These are phyloP conservation scores for Balakata baccata DNA, from an alignment of 345 rosid genomes.

Conservation along the genomic window DNA sequence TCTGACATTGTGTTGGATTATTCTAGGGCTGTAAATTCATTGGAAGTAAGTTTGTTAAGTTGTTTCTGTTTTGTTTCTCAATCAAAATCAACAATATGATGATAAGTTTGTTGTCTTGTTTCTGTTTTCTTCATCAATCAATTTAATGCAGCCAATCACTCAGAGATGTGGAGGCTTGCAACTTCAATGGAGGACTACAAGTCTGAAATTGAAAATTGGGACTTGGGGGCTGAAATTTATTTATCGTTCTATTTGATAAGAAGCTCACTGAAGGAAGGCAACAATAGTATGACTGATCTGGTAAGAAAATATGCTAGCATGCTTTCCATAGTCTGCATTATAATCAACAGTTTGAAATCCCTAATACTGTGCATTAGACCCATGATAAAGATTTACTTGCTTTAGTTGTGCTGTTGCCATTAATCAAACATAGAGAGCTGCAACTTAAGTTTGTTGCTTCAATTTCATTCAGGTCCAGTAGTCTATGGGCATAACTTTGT, in stretches of 20 bases:
- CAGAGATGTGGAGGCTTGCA: slow-evolving; percentile 76
- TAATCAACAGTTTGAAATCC: neutral
- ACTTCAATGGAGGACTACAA: slow-evolving; percentile 79
- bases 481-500: neutral
- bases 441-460: neutral
- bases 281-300: slow-evolving; percentile 44
- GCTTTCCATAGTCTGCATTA: slow-evolving; percentile 1
- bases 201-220: slow-evolving; percentile 96
- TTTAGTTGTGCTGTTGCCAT: neutral
- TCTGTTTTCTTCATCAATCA: neutral
- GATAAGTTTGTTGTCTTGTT: no score
- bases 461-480: neutral
- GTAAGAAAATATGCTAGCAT: slow-evolving; percentile 36
- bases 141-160: slow-evolving; percentile 57
- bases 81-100: no score
- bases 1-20: neutral
- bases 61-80: neutral
- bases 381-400: neutral
- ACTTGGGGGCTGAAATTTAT: slow-evolving; percentile 86
- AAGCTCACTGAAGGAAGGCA: slow-evolving; percentile 60
- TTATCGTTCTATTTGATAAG: slow-evolving; percentile 64
- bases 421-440: neutral
- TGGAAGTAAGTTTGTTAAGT: neutral
- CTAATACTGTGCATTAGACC: no score
- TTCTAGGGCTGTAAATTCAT: neutral